phyloP scores from a whole-genome alignment of 2,329 filamentous ascomycete species.

The Trichoderma sp. region DNA sequence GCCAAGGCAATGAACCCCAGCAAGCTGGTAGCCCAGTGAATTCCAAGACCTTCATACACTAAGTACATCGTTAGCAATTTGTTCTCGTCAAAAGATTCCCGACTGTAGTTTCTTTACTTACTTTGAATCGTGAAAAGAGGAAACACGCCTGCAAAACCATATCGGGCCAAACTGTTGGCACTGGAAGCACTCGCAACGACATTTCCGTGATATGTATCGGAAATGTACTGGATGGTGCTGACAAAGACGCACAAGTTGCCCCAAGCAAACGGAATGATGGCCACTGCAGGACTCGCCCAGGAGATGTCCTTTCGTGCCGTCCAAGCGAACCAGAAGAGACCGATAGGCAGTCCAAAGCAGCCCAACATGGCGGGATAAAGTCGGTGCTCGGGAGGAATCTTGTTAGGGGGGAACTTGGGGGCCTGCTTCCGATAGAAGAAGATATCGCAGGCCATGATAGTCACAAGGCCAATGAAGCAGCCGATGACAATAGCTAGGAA shows the following conservation, averaged over 20 bases:
- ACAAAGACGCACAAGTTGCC: slow-evolving; percentile 65
- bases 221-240: slow-evolving; percentile 54
- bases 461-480: slow-evolving; percentile 49
- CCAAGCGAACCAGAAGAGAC: slow-evolving; percentile 66
- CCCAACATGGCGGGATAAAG: slow-evolving; percentile 64
- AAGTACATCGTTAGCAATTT: slow-evolving; percentile 24
- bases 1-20: slow-evolving; percentile 52
- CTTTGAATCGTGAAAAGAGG: slow-evolving; percentile 65
- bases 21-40: slow-evolving; percentile 53
- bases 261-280: slow-evolving; percentile 61
- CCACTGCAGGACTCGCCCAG: slow-evolving; percentile 56
- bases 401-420: slow-evolving; percentile 39
- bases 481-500: slow-evolving; percentile 53
- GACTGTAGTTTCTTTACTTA: slow-evolving; percentile 36
- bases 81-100: fast-evolving
- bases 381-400: slow-evolving; percentile 58
- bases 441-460: slow-evolving; percentile 47
- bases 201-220: slow-evolving; percentile 59
- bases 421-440: slow-evolving; percentile 48
- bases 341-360: slow-evolving; percentile 55
- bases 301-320: slow-evolving; percentile 49
- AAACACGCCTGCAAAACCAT: slow-evolving; percentile 59
- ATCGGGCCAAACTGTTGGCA: slow-evolving; percentile 62
- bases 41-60: slow-evolving; percentile 51
- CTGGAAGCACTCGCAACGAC: slow-evolving; percentile 62